A percentile compares a stretch with the other conserved stretches of the same genome.
phyloP scores from a whole-genome alignment of 2,329 filamentous ascomycete species.

The Botrytis paeoniae region DNA sequence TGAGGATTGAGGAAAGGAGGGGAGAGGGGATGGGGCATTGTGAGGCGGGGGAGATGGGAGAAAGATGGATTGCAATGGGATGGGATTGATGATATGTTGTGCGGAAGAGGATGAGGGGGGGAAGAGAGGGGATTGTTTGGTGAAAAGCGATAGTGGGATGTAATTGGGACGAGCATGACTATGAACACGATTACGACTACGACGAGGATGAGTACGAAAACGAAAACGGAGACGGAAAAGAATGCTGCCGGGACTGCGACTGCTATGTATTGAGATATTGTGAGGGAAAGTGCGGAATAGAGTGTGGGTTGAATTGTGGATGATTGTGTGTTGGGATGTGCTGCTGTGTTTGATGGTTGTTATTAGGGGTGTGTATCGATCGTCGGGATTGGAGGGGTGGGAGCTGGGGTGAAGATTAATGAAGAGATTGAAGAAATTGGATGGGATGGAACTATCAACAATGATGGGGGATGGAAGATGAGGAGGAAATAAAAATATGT shows the following conservation, averaged over 20 bases:
- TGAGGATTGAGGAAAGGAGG: neutral
- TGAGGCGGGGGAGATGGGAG: neutral
- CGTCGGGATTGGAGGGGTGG: neutral
- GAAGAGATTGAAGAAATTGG: no score
- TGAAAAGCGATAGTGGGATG: no score
- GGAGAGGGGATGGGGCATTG: no score
- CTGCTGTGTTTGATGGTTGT: neutral
- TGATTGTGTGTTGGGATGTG: neutral
- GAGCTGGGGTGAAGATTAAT: neutral
- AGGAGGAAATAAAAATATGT: no score
- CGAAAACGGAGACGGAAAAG: neutral
- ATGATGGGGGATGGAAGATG: no score
- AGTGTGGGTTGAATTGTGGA: neutral
- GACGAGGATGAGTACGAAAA: neutral
- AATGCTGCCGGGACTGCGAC: neutral
- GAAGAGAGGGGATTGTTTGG: neutral
- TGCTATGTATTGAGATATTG: neutral
- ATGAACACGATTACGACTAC: neutral
- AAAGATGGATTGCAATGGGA: neutral
- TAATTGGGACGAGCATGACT: slow-evolving; percentile 10
- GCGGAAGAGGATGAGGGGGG: no score
- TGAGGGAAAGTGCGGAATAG: neutral
- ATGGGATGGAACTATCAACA: neutral
- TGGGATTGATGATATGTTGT: neutral
- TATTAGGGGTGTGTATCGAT: neutral